Evolutionary conservation across 768 basidiomycete species (phyloP).

Genomic region (Aureoboletus auriporus): DNA sequence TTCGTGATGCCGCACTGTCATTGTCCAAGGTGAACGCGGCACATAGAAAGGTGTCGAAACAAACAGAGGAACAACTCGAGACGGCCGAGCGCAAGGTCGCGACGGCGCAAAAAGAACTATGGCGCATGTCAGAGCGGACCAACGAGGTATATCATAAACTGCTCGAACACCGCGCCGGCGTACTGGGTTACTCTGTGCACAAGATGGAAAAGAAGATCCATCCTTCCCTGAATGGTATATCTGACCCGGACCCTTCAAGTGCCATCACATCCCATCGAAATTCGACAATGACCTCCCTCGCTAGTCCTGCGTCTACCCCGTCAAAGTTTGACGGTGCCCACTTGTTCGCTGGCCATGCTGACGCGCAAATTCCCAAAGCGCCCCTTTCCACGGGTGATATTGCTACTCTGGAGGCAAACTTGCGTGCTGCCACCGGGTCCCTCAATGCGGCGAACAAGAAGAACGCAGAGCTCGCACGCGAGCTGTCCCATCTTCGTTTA

Average conservation of each 20-base stretch:
- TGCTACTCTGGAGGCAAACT: slow-evolving; percentile 55
- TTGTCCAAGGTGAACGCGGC: slow-evolving; percentile 62
- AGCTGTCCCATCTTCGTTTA: slow-evolving; percentile 54
- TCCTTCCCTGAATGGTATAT: slow-evolving; percentile 22
- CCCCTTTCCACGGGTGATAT: slow-evolving; percentile 45
- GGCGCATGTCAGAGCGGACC: slow-evolving; percentile 60
- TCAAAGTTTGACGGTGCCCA: slow-evolving; percentile 81
- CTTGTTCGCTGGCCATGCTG: slow-evolving; percentile 78
- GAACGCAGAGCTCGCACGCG: slow-evolving; percentile 57
- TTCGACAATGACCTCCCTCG: slow-evolving; percentile 48
- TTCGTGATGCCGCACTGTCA: slow-evolving; percentile 80
- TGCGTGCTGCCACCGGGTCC: slow-evolving; percentile 57
- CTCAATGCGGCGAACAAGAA: slow-evolving; percentile 56
- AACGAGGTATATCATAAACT: slow-evolving; percentile 60
- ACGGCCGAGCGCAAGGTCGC: slow-evolving; percentile 72
- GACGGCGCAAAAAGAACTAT: slow-evolving; percentile 64
- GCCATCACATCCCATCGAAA: slow-evolving; percentile 50
- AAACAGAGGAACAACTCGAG: slow-evolving; percentile 68
- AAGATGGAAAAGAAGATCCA: slow-evolving; percentile 57
- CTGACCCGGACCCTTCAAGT: slow-evolving; percentile 43
- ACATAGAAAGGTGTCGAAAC: slow-evolving; percentile 57
- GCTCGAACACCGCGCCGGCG: slow-evolving; percentile 80
- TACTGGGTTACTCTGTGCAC: slow-evolving; percentile 68
- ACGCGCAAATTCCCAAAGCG: slow-evolving; percentile 50
- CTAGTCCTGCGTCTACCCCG: slow-evolving; percentile 40